Evolutionary conservation across 495 filamentous ascomycete genomes (phyloP), one percentile per base, ranked within the genome.

Genomic region (Penicillium malachiteum): DNA sequence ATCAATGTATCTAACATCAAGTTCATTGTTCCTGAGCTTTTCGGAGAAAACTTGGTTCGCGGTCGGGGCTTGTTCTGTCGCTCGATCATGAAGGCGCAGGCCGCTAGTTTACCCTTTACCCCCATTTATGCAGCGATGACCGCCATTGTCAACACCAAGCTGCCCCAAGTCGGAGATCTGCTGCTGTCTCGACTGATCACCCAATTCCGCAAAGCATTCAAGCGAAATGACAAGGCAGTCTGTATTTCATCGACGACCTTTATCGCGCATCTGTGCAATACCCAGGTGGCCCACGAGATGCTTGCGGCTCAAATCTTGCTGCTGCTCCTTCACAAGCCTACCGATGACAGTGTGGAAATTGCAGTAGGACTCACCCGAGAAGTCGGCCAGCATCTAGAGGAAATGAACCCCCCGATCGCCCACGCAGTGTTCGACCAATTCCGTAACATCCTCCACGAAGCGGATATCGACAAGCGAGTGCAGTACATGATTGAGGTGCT

Each of bases 401-500:
- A 97, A 69, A 94, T 96, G 90, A 92, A 86, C 60, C 79, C 84
- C 2, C 77, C 85, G 17, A 94, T 97, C 61, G 88, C 90, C 17
- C 81, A 91, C 52, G 88, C 85, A 43, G 89, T 99, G 13, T 99
- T 94, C 56, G 95, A 97, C 63, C 92, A 96, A 67, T 95, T 99
- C 75, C 77, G 94, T 48, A 91, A 84, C 54, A 97, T 97, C 59
- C 78, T 99, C 8, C 91, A 97, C 70, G 95, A 97, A 68, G 90
- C 90, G 35, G 91, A 92, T 64, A 93, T 97, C 64, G 94, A 99
- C 64, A 96, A 96, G 74, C 80, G 94, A 54, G 90, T 92, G 32
- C 94, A 97, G 73, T 97, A 97, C 70, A 96, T 96, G 91, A 95
- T 99, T 56, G 94, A 99, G 67, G 93, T 97, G 8, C 76, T 99